phyloP scores from a whole-genome alignment of 2,329 filamentous ascomycete species.

The Xylaria sp. region DNA sequence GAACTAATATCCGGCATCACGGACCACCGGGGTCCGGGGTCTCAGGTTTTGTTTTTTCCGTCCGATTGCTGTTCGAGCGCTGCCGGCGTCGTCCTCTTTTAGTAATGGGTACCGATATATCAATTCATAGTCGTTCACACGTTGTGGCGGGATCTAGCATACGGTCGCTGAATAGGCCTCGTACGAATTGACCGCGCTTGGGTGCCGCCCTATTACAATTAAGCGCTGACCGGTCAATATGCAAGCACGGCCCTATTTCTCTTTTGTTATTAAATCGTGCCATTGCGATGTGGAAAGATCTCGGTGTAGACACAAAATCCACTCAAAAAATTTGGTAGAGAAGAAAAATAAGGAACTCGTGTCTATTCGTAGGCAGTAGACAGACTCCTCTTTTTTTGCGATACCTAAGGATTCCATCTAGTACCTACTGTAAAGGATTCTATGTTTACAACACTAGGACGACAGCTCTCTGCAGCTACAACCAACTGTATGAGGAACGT shows the following conservation, averaged over 20 bases:
- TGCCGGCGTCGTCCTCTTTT: constrained; percentile 10
- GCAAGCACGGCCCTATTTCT: constrained; percentile 2
- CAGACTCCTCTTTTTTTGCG: too few species aligned
- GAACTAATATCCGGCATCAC: constrained; percentile 25
- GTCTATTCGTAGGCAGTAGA: too few species aligned
- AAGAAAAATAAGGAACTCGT: too few species aligned
- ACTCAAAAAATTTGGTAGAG: too few species aligned
- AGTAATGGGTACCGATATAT: not conserved
- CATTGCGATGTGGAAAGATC: not conserved
- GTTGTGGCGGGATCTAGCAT: not conserved
- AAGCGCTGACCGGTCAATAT: constrained; percentile 16
- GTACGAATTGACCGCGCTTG: constrained; percentile 13
- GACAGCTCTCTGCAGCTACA: too few species aligned
- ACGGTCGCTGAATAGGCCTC: not conserved
- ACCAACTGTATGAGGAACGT: not conserved
- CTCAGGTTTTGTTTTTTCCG: constrained; percentile 9
- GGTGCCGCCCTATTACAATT: not conserved
- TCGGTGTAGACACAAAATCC: too few species aligned
- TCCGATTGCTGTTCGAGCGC: constrained; percentile 9
- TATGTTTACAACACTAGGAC: too few species aligned
- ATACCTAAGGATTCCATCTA: too few species aligned
- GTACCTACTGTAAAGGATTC: too few species aligned
- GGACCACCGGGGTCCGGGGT: constrained; percentile 28
- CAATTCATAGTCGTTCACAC: not conserved
- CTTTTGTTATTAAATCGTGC: not conserved